Conservation (phyloP, 2,329 filamentous ascomycete genomes). For the Fusarium sp. region DNA sequence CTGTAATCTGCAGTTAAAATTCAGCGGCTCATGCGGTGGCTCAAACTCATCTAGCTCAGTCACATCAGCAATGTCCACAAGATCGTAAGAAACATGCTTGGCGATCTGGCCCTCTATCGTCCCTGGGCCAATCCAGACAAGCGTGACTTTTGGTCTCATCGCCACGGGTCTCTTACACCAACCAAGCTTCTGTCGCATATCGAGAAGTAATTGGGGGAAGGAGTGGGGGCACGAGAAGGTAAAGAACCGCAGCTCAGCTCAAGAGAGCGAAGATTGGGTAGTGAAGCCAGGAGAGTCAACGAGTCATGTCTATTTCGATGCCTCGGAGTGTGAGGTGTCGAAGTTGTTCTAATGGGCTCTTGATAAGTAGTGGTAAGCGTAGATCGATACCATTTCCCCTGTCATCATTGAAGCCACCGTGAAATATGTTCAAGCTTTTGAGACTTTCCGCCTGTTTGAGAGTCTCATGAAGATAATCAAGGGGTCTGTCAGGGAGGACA, state of each 20-base stretch:
- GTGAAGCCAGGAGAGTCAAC: slow-evolving; percentile 41
- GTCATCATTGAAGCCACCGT: neutral
- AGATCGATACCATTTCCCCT: too few relatives aligned
- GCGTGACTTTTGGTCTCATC: neutral
- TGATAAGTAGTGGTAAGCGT: neutral
- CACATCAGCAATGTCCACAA: neutral
- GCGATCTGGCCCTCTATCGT: neutral
- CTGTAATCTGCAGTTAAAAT: neutral
- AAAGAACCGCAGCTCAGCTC: slow-evolving; percentile 50
- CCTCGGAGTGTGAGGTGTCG: slow-evolving; percentile 48
- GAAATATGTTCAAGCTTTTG: neutral
- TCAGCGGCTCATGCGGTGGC: neutral
- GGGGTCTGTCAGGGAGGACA: neutral
- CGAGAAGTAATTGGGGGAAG: neutral
- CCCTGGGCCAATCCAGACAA: rapidly evolving
- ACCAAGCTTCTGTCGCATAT: neutral
- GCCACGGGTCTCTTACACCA: neutral
- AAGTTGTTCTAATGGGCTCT: slow-evolving; percentile 32
- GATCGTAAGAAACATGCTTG: neutral
- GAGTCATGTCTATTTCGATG: slow-evolving; percentile 45
- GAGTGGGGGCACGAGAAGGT: neutral
- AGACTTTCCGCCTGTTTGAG: neutral
- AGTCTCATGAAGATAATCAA: neutral
- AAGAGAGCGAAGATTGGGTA: slow-evolving; percentile 48
- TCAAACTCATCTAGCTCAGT: neutral